Conservation (phyloP, 441 rosid species). For the Melastoma candidum region DNA sequence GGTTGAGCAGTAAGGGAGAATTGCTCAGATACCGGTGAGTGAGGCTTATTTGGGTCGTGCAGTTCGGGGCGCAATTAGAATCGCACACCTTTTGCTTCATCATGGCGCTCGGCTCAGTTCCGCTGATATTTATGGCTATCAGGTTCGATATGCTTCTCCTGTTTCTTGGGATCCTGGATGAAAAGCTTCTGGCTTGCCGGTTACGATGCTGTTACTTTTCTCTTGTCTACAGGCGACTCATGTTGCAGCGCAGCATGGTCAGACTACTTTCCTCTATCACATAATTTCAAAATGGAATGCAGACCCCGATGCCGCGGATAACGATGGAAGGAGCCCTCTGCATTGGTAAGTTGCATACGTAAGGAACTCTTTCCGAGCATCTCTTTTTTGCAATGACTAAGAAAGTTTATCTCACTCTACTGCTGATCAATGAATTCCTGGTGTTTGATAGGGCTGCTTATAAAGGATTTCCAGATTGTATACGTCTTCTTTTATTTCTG, state of each 20-base stretch:
- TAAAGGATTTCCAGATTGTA: conserved; percentile 91
- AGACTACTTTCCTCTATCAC: conserved; percentile 85
- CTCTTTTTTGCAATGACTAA: not conserved
- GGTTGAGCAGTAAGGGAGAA: no score
- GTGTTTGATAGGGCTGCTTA: conserved; percentile 73
- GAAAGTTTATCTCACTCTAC: no score
- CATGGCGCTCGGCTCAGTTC: no score
- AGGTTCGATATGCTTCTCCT: no score
- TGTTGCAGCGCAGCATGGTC: conserved; percentile 98
- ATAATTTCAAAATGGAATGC: conserved; percentile 94
- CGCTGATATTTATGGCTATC: no score
- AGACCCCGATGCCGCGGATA: conserved; percentile 81
- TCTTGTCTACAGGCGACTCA: conserved; percentile 66
- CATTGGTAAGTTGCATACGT: conserved; percentile 57
- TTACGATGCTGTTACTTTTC: conserved; percentile 4
- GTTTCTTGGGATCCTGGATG: no score
- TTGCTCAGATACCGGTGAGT: no score
- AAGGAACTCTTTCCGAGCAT: not conserved
- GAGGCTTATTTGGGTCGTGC: no score
- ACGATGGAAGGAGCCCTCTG: conserved; percentile 85
- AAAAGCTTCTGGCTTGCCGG: no score
- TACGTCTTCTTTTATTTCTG: conserved; percentile 82
- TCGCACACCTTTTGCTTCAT: no score
- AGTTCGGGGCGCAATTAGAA: no score
- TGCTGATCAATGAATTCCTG: no score